A percentile compares a stretch with the other conserved stretches of the same genome.
These are phyloP conservation scores for Solanum etuberosum DNA, from an alignment of 257 asterid genomes.

Conservation along the genomic window DNA sequence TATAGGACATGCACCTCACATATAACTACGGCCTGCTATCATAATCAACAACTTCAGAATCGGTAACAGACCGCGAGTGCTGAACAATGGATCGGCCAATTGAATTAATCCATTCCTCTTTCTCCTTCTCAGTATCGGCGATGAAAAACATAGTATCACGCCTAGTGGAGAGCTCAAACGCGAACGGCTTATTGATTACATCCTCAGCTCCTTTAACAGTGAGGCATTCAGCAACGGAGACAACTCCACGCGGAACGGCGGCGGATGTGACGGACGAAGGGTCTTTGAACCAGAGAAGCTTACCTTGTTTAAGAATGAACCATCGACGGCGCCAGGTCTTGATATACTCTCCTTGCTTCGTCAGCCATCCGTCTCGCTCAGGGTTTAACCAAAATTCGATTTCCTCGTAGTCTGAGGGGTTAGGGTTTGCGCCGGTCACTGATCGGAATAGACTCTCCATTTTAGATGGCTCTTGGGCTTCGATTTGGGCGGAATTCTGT, in stretches of 20 bases:
- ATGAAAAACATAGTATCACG: slow-evolving; percentile 79
- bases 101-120: slow-evolving; percentile 90
- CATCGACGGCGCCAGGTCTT: slow-evolving; percentile 99
- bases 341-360: slow-evolving; percentile 90
- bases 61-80: slow-evolving; percentile 83
- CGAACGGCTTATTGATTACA: slow-evolving; percentile 51
- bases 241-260: slow-evolving; percentile 78
- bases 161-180: slow-evolving; percentile 75
- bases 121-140: slow-evolving; percentile 83
- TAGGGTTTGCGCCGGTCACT: slow-evolving; percentile 47
- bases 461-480: neutral
- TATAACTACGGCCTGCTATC: slow-evolving; percentile 32
- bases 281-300: slow-evolving; percentile 89
- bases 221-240: slow-evolving; percentile 65
- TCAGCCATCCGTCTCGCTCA: slow-evolving; percentile 87
- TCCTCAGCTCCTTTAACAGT: slow-evolving; percentile 97
- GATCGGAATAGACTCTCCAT: slow-evolving; percentile 79
- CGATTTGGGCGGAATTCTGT: neutral
- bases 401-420: slow-evolving; percentile 58
- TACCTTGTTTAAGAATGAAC: slow-evolving; percentile 89
- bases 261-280: slow-evolving; percentile 32
- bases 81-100: slow-evolving; percentile 80
- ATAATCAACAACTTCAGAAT: slow-evolving; percentile 72
- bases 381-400: slow-evolving; percentile 76
- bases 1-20: neutral